phyloP scores from a whole-genome alignment of 768 basidiomycete species.

The Clavulina sp. region DNA sequence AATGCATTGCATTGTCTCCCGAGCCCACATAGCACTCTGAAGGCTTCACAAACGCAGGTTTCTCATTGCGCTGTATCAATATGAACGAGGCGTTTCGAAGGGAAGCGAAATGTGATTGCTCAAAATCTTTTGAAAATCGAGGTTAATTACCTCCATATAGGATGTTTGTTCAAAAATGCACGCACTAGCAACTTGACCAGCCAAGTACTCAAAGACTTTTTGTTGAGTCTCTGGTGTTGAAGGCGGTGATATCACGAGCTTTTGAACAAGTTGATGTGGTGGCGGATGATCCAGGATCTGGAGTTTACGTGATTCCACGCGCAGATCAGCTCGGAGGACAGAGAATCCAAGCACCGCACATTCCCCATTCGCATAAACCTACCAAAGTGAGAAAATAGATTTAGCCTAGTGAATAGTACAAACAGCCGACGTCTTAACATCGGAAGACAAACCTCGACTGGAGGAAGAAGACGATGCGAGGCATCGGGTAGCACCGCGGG shows the following conservation, averaged over 20 bases:
- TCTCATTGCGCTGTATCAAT: background rate
- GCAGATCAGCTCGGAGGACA: conserved; percentile 37
- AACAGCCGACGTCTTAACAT: too few species aligned
- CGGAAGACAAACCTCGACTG: conserved; percentile 36
- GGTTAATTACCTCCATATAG: too few species aligned
- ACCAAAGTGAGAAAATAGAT: background rate
- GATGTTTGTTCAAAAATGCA: background rate
- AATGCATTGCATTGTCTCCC: conserved; percentile 41
- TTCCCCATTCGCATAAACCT: conserved; percentile 55
- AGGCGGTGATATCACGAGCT: conserved; percentile 46
- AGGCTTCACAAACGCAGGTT: conserved; percentile 7
- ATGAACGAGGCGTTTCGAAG: conserved; percentile 43
- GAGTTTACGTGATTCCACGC: conserved; percentile 40
- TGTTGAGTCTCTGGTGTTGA: conserved; percentile 34
- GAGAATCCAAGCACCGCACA: conserved; percentile 67
- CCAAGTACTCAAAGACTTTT: conserved; percentile 50
- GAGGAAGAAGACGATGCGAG: conserved; percentile 34
- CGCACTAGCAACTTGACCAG: conserved; percentile 31
- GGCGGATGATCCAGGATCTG: conserved; percentile 56
- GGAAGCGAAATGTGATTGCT: conserved; percentile 31
- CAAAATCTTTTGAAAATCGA: conserved; percentile 44
- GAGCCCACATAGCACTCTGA: conserved; percentile 50
- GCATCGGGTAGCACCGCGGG: conserved; percentile 45
- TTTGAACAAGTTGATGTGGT: conserved; percentile 35
- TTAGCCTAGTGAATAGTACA: background rate